Percentiles rank a stretch among this genome's conserved stretches.
Evolutionary conservation across 768 basidiomycete genomes (phyloP).

Genomic region (Hirschioporus abietinus): DNA sequence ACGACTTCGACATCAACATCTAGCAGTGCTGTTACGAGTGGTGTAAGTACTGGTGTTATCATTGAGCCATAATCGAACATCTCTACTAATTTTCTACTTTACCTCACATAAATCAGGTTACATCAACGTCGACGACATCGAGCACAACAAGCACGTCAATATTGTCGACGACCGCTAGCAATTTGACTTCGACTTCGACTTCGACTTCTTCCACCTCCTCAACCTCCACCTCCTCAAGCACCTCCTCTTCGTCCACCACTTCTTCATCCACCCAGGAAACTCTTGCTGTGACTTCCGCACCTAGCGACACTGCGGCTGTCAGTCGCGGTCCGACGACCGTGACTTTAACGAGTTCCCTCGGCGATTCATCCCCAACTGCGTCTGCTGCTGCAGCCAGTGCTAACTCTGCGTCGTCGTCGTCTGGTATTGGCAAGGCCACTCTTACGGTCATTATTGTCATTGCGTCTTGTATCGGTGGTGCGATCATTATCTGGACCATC

Average conservation of each 20-base stretch:
- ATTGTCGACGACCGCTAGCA: slow-evolving; percentile 1
- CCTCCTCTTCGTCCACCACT: slow-evolving; percentile 15
- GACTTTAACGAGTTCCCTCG: slow-evolving; percentile 17
- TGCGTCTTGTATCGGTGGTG: slow-evolving; percentile 60
- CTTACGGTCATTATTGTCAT: slow-evolving; percentile 64
- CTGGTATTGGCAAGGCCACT: slow-evolving; percentile 35
- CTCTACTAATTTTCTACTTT: background rate
- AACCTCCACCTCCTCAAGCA: slow-evolving; percentile 20
- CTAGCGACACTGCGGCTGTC: slow-evolving; percentile 23
- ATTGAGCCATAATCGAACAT: background rate
- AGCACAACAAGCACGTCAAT: background rate
- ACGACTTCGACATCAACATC: slow-evolving; percentile 13
- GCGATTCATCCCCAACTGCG: background rate
- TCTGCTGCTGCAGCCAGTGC: slow-evolving; percentile 19
- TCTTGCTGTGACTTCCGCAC: slow-evolving; percentile 8
- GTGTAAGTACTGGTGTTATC: background rate
- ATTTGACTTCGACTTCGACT: slow-evolving; percentile 14
- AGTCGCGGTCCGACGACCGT: slow-evolving; percentile 15
- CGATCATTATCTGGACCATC: slow-evolving; percentile 78
- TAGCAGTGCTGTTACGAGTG: slow-evolving; percentile 10
- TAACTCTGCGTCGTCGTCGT: slow-evolving; percentile 23
- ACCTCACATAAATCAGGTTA: no score
- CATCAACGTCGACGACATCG: no score
- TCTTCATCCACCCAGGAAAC: slow-evolving; percentile 8
- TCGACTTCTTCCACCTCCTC: slow-evolving; percentile 16